phyloP scores from a whole-genome alignment of 257 asterid genomes.

The Primulina huaijiensis region DNA sequence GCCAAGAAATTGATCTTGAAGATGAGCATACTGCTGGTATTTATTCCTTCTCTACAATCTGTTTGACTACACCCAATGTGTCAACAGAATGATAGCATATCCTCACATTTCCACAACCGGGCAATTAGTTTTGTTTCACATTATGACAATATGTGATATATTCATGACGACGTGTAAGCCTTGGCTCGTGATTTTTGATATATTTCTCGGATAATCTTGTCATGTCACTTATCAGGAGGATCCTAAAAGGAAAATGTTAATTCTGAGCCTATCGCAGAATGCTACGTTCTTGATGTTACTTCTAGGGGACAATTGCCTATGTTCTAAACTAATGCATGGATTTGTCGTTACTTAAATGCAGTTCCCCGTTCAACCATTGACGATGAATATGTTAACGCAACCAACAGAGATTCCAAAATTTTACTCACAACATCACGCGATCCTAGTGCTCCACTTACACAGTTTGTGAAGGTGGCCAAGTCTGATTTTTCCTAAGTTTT shows the following conservation, averaged over 20 bases:
- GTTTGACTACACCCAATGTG: background rate
- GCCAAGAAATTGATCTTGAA: slow-evolving; percentile 89
- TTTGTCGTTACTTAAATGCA: slow-evolving; percentile 26
- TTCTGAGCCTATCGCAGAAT: background rate
- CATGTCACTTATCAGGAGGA: background rate
- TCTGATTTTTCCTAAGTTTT: slow-evolving; percentile 3
- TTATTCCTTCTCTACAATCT: background rate
- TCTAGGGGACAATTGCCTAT: background rate
- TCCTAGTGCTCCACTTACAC: slow-evolving; percentile 96
- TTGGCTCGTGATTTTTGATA: background rate
- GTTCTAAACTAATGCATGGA: background rate
- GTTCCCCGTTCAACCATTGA: slow-evolving; percentile 86
- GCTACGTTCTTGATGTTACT: background rate
- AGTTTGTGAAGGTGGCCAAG: slow-evolving; percentile 78
- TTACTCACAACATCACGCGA: slow-evolving; percentile 83
- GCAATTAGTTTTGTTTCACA: background rate
- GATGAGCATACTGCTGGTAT: slow-evolving; percentile 84
- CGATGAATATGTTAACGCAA: slow-evolving; percentile 85
- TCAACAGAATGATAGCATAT: background rate
- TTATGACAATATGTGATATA: background rate
- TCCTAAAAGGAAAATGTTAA: background rate
- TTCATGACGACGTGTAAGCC: background rate
- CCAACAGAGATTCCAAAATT: slow-evolving; percentile 79
- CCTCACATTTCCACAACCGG: background rate
- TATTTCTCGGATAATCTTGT: background rate